Percentiles rank a stretch among this genome's conserved stretches.
Conservation (phyloP, 768 basidiomycete genomes). For the Lyophyllum shimeji region DNA sequence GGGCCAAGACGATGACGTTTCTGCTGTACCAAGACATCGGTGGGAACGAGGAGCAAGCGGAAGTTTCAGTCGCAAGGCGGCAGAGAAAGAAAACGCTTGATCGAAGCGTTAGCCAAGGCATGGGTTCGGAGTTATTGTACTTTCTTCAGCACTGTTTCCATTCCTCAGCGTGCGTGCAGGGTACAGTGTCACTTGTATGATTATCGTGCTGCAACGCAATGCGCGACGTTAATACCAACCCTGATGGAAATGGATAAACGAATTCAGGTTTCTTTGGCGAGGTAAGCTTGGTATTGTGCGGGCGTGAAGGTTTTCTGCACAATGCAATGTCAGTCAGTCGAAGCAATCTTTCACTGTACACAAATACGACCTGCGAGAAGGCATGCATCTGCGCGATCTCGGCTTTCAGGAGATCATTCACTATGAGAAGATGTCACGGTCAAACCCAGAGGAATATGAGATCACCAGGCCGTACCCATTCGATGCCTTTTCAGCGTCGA, state of each 20-base stretch:
- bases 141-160: background rate
- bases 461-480: slow-evolving; percentile 44
- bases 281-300: slow-evolving; percentile 54
- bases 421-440: slow-evolving; percentile 40
- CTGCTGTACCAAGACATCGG: background rate
- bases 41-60: slow-evolving; percentile 1
- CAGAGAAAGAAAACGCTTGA: slow-evolving; percentile 16
- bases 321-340: background rate
- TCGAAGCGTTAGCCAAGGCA: background rate
- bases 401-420: slow-evolving; percentile 73
- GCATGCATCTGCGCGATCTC: slow-evolving; percentile 84
- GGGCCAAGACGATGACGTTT: slow-evolving; percentile 1
- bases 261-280: slow-evolving; percentile 8
- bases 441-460: background rate
- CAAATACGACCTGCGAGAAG: slow-evolving; percentile 70
- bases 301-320: slow-evolving; percentile 73
- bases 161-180: background rate
- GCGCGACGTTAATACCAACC: background rate
- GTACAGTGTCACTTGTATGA: background rate
- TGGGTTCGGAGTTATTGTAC: background rate
- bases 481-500: slow-evolving; percentile 76
- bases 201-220: background rate
- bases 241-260: background rate
- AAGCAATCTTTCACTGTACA: background rate
- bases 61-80: background rate